Evolutionary conservation across 129 eudicot species (phyloP).

Genomic region (Flaveria trinervia): DNA sequence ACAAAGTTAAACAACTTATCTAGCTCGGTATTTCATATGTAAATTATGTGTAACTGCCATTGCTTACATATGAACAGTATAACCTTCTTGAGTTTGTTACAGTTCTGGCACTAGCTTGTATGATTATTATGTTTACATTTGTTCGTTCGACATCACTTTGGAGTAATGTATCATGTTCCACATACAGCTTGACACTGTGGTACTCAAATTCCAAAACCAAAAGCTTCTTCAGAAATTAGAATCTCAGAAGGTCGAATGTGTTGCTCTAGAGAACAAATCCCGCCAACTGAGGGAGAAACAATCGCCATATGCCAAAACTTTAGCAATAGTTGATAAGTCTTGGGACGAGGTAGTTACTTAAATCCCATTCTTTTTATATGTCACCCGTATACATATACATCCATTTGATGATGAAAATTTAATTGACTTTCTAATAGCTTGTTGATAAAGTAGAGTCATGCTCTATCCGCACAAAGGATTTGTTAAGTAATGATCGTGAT

Average conservation of each 20-base stretch:
- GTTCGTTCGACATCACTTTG: conserved; percentile 10
- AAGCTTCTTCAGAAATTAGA: conserved; percentile 84
- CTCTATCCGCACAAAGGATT: conserved; percentile 46
- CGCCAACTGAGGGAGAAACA: conserved; percentile 65
- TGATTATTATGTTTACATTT: conserved; percentile 16
- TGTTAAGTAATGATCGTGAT: conserved; percentile 30
- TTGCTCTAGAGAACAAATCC: conserved; percentile 59
- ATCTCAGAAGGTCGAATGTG: conserved; percentile 71
- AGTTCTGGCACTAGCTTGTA: conserved; percentile 3
- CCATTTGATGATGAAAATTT: conserved; percentile 13
- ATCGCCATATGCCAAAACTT: conserved; percentile 48
- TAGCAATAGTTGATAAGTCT: conserved; percentile 56
- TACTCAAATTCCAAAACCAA: conserved; percentile 86
- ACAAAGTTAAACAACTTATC: neutral
- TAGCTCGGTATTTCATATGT: neutral
- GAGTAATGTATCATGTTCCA: conserved; percentile 10
- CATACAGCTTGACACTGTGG: conserved; percentile 79
- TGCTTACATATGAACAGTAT: conserved; percentile 17
- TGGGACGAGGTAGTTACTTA: conserved; percentile 69
- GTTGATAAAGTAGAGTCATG: conserved; percentile 64
- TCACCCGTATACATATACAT: neutral
- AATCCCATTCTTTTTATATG: conserved; percentile 10
- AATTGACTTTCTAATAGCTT: conserved; percentile 44
- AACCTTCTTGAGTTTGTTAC: neutral
- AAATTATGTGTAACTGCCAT: neutral